phyloP scores from a whole-genome alignment of 257 asterid genomes.

The Jasminum sambac region DNA sequence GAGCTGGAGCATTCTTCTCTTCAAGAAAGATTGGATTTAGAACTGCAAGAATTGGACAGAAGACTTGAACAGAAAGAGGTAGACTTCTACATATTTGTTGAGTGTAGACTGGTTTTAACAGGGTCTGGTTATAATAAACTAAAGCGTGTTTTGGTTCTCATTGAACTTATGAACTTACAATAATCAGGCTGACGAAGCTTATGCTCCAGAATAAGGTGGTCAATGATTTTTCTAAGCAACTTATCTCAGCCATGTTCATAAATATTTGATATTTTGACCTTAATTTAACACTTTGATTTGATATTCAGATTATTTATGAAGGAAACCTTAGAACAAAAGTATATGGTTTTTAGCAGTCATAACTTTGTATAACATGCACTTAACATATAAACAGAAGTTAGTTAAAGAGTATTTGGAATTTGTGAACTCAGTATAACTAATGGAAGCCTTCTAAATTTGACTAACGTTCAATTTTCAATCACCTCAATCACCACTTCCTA shows the following conservation, averaged over 20 bases:
- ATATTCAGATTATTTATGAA: neutral
- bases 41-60: slow-evolving; percentile 87
- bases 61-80: slow-evolving; percentile 95
- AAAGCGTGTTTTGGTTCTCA: neutral
- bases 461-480: slow-evolving; percentile 4
- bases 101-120: neutral
- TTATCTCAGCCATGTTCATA: neutral
- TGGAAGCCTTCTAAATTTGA: neutral
- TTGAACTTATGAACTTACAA: slow-evolving; percentile 7
- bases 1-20: slow-evolving; percentile 90
- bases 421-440: neutral
- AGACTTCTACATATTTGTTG: neutral
- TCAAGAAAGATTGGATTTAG: slow-evolving; percentile 81
- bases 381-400: neutral
- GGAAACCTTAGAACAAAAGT: neutral
- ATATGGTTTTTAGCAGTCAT: neutral
- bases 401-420: neutral
- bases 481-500: slow-evolving; percentile 7
- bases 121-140: neutral
- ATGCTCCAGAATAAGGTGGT: neutral
- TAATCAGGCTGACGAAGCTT: slow-evolving; percentile 3
- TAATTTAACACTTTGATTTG: neutral
- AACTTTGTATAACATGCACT: neutral
- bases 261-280: neutral
- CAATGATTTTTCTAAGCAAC: neutral